Evolutionary conservation across 805 yeast genomes (phyloP).

Genomic region (Danielia oregonensis): DNA sequence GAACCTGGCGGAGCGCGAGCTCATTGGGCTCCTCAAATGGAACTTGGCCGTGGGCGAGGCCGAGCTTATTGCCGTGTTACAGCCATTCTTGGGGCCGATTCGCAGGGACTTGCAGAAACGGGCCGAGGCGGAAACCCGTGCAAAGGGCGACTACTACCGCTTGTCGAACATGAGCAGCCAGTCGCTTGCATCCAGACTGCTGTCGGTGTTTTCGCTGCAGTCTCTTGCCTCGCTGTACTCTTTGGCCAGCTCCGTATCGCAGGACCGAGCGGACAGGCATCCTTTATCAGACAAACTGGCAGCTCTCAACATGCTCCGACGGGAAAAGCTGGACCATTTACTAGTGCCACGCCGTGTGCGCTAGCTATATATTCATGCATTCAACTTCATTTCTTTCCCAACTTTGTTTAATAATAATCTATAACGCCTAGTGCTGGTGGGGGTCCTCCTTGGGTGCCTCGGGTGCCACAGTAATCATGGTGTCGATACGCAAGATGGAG

Average conservation of each 20-base stretch:
- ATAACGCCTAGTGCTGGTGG: constrained; percentile 79
- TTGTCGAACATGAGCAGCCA: constrained; percentile 14
- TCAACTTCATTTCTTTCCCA: too few species aligned
- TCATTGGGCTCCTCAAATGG: constrained; percentile 83
- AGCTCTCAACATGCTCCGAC: too few species aligned
- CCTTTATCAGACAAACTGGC: constrained; percentile 12
- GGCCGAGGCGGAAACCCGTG: constrained; percentile 10
- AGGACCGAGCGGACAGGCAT: too few species aligned
- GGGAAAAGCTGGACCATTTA: too few species aligned
- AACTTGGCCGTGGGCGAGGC: constrained; percentile 64
- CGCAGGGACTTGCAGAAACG: constrained; percentile 30
- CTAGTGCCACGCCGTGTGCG: too few species aligned
- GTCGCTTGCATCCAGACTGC: constrained; percentile 15
- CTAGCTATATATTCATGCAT: too few species aligned
- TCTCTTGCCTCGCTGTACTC: constrained; percentile 9
- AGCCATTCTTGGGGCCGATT: constrained; percentile 74
- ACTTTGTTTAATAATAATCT: too few species aligned
- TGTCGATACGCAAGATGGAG: constrained; percentile 94
- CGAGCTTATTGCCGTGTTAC: constrained; percentile 66
- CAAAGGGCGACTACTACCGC: constrained; percentile 17
- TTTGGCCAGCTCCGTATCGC: constrained; percentile 11
- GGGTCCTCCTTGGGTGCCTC: constrained; percentile 91
- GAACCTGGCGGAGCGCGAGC: constrained; percentile 86
- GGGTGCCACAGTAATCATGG: constrained; percentile 96
- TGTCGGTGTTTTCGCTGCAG: constrained; percentile 9